A percentile compares a stretch with the other conserved stretches of the same genome.
phyloP scores from a whole-genome alignment of 75 land plant species.

The Picea glauca region DNA sequence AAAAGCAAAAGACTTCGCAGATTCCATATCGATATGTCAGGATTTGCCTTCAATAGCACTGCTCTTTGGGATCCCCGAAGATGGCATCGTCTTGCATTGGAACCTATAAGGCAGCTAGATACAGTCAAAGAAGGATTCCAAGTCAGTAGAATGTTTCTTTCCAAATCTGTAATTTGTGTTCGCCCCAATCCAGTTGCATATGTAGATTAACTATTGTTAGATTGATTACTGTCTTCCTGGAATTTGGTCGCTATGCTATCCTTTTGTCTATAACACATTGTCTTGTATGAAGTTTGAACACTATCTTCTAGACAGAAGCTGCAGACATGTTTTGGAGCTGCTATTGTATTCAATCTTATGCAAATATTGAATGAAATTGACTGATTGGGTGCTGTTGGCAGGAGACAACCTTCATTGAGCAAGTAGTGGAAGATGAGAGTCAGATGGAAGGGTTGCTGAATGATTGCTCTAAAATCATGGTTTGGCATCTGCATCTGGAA shows the following conservation, averaged over 20 bases:
- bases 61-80: slow-evolving; percentile 90
- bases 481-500: slow-evolving; percentile 69
- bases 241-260: background rate
- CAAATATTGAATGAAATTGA: background rate
- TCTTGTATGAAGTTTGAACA: background rate
- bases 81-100: slow-evolving; percentile 63
- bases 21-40: slow-evolving; percentile 88
- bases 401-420: slow-evolving; percentile 76
- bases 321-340: background rate
- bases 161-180: background rate
- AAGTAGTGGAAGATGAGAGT: slow-evolving; percentile 84
- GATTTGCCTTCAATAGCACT: slow-evolving; percentile 93
- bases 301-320: background rate
- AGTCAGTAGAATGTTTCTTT: slow-evolving; percentile 37
- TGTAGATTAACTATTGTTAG: background rate
- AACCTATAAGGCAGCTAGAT: slow-evolving; percentile 74
- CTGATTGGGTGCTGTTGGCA: slow-evolving; percentile 17
- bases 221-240: background rate
- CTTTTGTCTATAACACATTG: too few species aligned
- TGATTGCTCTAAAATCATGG: slow-evolving; percentile 70
- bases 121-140: slow-evolving; percentile 65
- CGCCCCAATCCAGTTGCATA: background rate
- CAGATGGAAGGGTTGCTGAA: slow-evolving; percentile 77
- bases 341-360: background rate
- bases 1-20: slow-evolving; percentile 52